These are phyloP conservation scores for Camellia oleifera DNA, from an alignment of 179 eudicot species.

Conservation along the genomic window DNA sequence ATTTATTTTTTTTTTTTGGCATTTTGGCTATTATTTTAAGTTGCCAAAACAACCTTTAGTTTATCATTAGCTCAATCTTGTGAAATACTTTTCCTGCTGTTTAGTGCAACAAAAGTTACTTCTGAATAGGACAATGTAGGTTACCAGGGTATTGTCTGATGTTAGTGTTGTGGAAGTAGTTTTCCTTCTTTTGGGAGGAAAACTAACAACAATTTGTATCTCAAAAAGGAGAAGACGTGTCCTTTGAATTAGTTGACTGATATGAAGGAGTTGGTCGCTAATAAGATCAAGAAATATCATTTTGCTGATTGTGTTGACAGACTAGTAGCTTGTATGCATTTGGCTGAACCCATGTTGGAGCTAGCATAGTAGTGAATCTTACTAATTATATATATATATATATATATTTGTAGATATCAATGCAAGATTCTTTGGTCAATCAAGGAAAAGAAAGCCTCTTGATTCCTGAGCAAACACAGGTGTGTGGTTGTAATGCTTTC, in stretches of 20 bases:
- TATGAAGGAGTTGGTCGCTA: too few species aligned
- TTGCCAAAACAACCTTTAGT: too few species aligned
- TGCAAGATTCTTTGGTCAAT: constrained; percentile 38
- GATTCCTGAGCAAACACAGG: constrained; percentile 47
- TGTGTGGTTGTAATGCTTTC: constrained; percentile 2
- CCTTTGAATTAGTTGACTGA: not conserved
- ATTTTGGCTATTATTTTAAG: too few species aligned
- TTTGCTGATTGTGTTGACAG: not conserved
- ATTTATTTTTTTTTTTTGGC: too few species aligned
- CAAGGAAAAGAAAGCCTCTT: constrained; percentile 52
- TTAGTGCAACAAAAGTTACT: too few species aligned
- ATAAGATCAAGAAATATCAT: not conserved
- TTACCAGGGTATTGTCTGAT: too few species aligned
- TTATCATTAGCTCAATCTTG: too few species aligned
- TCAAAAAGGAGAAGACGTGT: not conserved
- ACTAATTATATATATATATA: not conserved
- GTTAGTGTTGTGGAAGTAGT: too few species aligned
- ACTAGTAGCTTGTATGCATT: not conserved
- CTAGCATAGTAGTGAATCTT: not conserved
- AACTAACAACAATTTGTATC: not conserved
- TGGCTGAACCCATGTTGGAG: not conserved
- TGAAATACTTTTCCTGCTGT: too few species aligned
- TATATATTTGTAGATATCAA: constrained; percentile 28
- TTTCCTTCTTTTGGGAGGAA: too few species aligned
- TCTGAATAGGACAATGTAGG: too few species aligned